These are phyloP conservation scores for Bathelium albidoporum DNA, from an alignment of 495 filamentous ascomycete genomes.

Conservation along the genomic window DNA sequence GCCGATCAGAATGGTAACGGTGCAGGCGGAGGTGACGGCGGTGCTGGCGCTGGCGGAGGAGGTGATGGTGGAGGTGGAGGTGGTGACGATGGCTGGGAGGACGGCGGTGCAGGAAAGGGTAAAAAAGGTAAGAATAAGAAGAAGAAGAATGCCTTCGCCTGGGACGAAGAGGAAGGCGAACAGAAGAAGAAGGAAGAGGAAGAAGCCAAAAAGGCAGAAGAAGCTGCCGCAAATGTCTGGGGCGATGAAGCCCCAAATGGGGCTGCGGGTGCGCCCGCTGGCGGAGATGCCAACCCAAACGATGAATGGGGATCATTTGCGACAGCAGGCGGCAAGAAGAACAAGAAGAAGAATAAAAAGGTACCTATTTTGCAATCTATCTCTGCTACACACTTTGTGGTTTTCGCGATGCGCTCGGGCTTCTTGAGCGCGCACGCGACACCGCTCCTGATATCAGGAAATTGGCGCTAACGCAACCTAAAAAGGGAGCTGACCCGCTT, in stretches of 20 bases:
- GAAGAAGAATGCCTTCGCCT: slow-evolving; percentile 12
- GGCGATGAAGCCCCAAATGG: slow-evolving; percentile 6
- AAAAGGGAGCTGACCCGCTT: slow-evolving; percentile 18
- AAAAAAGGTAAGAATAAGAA: slow-evolving; percentile 25
- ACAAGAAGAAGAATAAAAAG: slow-evolving; percentile 22
- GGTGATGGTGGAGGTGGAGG: slow-evolving; percentile 27
- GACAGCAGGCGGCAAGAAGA: slow-evolving; percentile 11
- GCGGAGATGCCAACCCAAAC: slow-evolving; percentile 16
- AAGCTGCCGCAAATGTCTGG: slow-evolving; percentile 7
- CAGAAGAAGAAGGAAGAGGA: slow-evolving; percentile 28
- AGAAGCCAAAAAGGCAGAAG: slow-evolving; percentile 28
- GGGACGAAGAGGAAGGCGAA: slow-evolving; percentile 19
- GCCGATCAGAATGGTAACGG: slow-evolving; percentile 25
- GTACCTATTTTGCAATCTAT: slow-evolving; percentile 2
- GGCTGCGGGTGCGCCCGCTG: slow-evolving; percentile 8
- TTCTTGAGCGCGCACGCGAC: slow-evolving; percentile 6
- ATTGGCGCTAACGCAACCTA: slow-evolving; percentile 10
- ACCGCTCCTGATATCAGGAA: not conserved
- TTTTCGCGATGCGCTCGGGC: slow-evolving; percentile 3
- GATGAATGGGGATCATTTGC: slow-evolving; percentile 34
- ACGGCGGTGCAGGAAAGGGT: slow-evolving; percentile 21
- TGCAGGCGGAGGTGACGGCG: slow-evolving; percentile 20
- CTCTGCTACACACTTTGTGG: not conserved
- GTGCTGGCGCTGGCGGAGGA: slow-evolving; percentile 21
- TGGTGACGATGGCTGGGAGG: slow-evolving; percentile 31